These are phyloP conservation scores for Fistulina hepatica DNA, from an alignment of 1,284 basidiomycete genomes.

Conservation along the genomic window DNA sequence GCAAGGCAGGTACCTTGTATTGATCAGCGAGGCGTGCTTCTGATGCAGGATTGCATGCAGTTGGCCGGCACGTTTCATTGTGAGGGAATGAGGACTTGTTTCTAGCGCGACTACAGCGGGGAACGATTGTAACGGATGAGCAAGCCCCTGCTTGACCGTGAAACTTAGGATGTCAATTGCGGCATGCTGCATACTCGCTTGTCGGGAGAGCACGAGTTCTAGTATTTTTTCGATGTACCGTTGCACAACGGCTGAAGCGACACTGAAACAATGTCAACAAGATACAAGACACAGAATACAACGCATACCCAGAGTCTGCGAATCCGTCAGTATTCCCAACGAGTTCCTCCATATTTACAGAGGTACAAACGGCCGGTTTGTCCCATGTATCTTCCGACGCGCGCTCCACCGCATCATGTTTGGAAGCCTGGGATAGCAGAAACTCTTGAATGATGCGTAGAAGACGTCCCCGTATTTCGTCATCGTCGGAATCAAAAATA, in stretches of 20 bases:
- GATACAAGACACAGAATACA: not conserved
- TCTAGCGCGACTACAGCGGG: constrained; percentile 91
- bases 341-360: constrained; percentile 81
- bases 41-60: constrained; percentile 76
- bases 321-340: constrained; percentile 92
- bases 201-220: constrained; percentile 65
- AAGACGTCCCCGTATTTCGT: constrained; percentile 63
- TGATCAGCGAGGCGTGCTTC: constrained; percentile 86
- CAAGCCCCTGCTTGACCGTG: constrained; percentile 89
- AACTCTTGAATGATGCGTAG: constrained; percentile 89
- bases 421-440: constrained; percentile 67
- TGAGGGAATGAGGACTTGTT: constrained; percentile 53
- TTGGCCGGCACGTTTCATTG: constrained; percentile 69
- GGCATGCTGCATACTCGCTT: constrained; percentile 63
- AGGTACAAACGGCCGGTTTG: constrained; percentile 28
- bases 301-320: constrained; percentile 80
- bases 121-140: constrained; percentile 89
- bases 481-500: constrained; percentile 64
- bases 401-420: constrained; percentile 36
- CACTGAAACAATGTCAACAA: constrained; percentile 36
- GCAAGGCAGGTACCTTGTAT: constrained; percentile 73
- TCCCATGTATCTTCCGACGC: not conserved
- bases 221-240: constrained; percentile 81
- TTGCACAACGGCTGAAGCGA: constrained; percentile 89
- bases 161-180: constrained; percentile 89